phyloP scores from a whole-genome alignment of 176 grass and related monocot genomes.

The Bothriochloa decipiens region DNA sequence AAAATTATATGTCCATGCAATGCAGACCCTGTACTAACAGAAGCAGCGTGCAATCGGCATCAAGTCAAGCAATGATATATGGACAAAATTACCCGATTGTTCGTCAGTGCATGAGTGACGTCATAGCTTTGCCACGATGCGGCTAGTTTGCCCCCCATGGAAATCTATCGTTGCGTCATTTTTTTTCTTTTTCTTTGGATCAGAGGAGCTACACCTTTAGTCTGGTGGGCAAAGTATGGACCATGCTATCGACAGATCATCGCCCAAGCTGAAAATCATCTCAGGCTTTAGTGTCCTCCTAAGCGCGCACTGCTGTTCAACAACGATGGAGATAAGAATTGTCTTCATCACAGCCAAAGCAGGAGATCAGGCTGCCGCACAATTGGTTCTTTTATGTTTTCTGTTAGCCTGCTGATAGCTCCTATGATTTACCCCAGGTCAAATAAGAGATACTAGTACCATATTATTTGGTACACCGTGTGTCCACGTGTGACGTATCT shows the following conservation, averaged over 20 bases:
- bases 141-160: not conserved
- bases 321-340: slow-evolving; percentile 42
- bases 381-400: not conserved
- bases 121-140: not conserved
- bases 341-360: slow-evolving; percentile 22
- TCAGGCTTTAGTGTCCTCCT: slow-evolving; percentile 9
- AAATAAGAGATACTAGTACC: not conserved
- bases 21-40: not conserved
- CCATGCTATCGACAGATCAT: slow-evolving; percentile 15
- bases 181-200: not conserved
- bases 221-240: not conserved
- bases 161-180: slow-evolving; percentile 19
- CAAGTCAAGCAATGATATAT: not conserved
- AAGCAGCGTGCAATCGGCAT: not conserved
- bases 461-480: slow-evolving; percentile 13
- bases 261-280: slow-evolving; percentile 26
- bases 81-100: not conserved
- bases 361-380: not conserved
- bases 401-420: not conserved
- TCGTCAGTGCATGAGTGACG: not conserved
- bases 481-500: not conserved
- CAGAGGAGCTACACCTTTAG: slow-evolving; percentile 10
- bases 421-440: slow-evolving; percentile 32
- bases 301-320: slow-evolving; percentile 18
- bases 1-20: not conserved